Percentiles rank a stretch among this genome's conserved stretches.
Conservation (phyloP, 2,329 filamentous ascomycete species). For the Paraphaeosphaeria minitans region DNA sequence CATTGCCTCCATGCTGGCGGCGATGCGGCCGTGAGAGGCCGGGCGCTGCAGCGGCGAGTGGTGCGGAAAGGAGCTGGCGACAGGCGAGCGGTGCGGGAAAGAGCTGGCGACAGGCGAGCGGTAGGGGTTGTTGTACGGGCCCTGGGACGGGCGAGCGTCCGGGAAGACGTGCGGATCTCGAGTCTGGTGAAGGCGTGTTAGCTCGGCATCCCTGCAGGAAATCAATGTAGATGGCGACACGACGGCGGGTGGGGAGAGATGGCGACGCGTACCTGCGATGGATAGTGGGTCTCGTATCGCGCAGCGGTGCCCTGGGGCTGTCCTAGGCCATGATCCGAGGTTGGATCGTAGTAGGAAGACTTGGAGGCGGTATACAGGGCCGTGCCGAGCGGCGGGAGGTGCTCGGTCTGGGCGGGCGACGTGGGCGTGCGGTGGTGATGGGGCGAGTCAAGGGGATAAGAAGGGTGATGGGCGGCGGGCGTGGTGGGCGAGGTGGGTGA, state of each 20-base stretch:
- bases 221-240: slow-evolving; percentile 5
- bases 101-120: slow-evolving; percentile 42
- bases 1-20: slow-evolving; percentile 42
- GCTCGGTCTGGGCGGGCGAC: slow-evolving; percentile 45
- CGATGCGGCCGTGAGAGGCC: slow-evolving; percentile 41
- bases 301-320: slow-evolving; percentile 27
- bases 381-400: slow-evolving; percentile 48
- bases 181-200: slow-evolving; percentile 33
- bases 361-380: slow-evolving; percentile 49
- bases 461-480: slow-evolving; percentile 33
- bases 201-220: slow-evolving; percentile 23
- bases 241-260: background rate
- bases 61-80: slow-evolving; percentile 39
- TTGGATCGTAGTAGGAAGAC: slow-evolving; percentile 55
- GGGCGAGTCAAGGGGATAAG: slow-evolving; percentile 25
- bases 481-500: slow-evolving; percentile 39
- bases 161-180: slow-evolving; percentile 43
- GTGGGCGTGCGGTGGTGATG: slow-evolving; percentile 39
- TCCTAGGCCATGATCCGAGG: slow-evolving; percentile 50
- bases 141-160: slow-evolving; percentile 39
- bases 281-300: slow-evolving; percentile 42
- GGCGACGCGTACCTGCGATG: slow-evolving; percentile 36
- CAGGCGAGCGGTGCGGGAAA: slow-evolving; percentile 46
- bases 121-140: slow-evolving; percentile 46
- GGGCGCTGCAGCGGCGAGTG: slow-evolving; percentile 46